These are phyloP conservation scores for Phytophthora ramorum DNA, from an alignment of 352 stramenopile genomes.

Conservation along the genomic window DNA sequence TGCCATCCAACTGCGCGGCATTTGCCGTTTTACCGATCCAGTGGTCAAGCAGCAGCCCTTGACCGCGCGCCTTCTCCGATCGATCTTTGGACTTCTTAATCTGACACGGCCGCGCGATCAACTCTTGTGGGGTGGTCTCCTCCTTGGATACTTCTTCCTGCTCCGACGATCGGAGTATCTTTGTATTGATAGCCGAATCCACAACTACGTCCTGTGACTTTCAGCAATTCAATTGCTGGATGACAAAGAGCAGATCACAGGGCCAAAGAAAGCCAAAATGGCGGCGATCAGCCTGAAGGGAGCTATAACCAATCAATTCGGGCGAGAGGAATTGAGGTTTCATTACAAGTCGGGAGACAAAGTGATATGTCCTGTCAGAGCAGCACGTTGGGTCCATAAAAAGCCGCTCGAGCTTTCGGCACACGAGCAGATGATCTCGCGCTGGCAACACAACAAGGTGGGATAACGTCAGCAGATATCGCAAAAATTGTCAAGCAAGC, in stretches of 20 bases:
- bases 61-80: conserved; percentile 5
- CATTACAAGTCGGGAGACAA: not conserved
- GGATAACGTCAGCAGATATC: not conserved
- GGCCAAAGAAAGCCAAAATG: not conserved
- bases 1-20: conserved; percentile 14
- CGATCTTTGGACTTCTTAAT: not conserved
- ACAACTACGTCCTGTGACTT: conserved; percentile 22
- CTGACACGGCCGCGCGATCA: conserved; percentile 1
- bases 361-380: not conserved
- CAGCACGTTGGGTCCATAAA: not conserved
- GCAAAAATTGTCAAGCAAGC: not conserved
- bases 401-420: not conserved
- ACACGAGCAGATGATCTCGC: not conserved
- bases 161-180: conserved; percentile 19
- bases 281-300: not conserved
- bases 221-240: conserved; percentile 8
- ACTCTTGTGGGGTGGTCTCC: conserved; percentile 23
- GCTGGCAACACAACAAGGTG: not conserved
- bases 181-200: conserved; percentile 5
- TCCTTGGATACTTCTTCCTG: conserved; percentile 31
- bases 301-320: not conserved
- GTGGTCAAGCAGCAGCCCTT: conserved; percentile 20
- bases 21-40: conserved; percentile 13
- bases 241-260: not conserved
- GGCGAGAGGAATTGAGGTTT: not conserved